phyloP scores from a whole-genome alignment of 225 moss, liverwort and hornwort species.

The Takakia lepidozioides region DNA sequence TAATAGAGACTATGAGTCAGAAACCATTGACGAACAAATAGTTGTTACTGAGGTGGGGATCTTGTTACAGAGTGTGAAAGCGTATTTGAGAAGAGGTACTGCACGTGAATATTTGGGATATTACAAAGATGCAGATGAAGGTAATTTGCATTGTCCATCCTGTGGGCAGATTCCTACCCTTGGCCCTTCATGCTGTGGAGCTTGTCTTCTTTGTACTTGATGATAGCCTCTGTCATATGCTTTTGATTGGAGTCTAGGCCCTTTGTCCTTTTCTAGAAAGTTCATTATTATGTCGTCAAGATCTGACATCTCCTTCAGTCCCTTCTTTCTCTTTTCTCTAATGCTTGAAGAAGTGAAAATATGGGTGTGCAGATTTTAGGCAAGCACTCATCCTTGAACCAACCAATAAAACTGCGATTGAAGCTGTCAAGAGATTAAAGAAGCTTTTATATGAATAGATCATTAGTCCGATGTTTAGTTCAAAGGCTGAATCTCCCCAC shows the following conservation, averaged over 20 bases:
- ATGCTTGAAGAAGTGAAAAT: slow-evolving; percentile 4
- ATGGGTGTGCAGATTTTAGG: slow-evolving; percentile 82
- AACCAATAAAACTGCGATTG: slow-evolving; percentile 91
- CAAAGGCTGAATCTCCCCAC: no score
- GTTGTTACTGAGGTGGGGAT: background rate
- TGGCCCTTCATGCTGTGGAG: no score
- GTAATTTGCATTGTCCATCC: slow-evolving; percentile 36
- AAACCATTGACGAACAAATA: background rate
- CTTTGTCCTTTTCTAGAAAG: no score
- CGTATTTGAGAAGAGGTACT: slow-evolving; percentile 85
- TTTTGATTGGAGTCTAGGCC: no score
- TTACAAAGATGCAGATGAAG: slow-evolving; percentile 94
- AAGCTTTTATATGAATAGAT: slow-evolving; percentile 55
- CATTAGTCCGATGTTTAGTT: no score
- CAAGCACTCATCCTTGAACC: slow-evolving; percentile 97
- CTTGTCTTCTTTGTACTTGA: no score
- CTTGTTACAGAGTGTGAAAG: slow-evolving; percentile 78
- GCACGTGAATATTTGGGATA: slow-evolving; percentile 88
- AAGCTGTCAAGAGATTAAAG: slow-evolving; percentile 82
- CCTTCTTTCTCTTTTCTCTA: slow-evolving; percentile 1
- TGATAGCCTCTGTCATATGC: no score
- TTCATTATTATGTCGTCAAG: no score
- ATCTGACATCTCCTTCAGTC: no score
- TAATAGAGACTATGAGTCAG: no score
- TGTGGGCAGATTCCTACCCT: slow-evolving; percentile 36